phyloP scores from a whole-genome alignment of 371 early-diverging fungal genomes.

The Entomophthora muscae region DNA sequence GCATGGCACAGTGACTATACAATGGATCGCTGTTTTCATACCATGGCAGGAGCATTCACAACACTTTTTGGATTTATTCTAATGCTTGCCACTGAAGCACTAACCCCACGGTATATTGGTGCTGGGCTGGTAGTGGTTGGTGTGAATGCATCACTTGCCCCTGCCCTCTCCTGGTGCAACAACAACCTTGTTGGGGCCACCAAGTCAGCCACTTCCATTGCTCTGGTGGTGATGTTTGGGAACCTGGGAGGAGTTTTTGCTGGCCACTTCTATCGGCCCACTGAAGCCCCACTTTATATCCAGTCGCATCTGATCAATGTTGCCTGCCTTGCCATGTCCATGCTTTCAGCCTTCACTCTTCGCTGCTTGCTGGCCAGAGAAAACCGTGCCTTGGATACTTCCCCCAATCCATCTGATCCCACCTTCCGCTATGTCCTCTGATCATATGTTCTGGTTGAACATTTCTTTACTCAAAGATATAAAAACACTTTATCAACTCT shows the following conservation, averaged over 20 bases:
- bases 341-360: background rate
- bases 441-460: no score
- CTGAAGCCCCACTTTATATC: slow-evolving; percentile 6
- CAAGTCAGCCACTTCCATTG: slow-evolving; percentile 32
- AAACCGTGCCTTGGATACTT: background rate
- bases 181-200: slow-evolving; percentile 38
- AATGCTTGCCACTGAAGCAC: slow-evolving; percentile 5
- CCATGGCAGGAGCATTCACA: slow-evolving; percentile 10
- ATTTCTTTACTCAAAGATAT: no score
- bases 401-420: background rate
- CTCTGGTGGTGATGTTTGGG: slow-evolving; percentile 32
- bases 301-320: background rate
- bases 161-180: slow-evolving; percentile 19
- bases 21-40: slow-evolving; percentile 13
- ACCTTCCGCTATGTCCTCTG: background rate
- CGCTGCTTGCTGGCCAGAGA: background rate
- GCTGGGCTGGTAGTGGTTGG: slow-evolving; percentile 12
- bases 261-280: slow-evolving; percentile 10
- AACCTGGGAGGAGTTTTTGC: slow-evolving; percentile 23
- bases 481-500: no score
- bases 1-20: slow-evolving; percentile 17
- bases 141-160: slow-evolving; percentile 7
- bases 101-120: slow-evolving; percentile 12
- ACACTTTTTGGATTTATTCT: slow-evolving; percentile 13
- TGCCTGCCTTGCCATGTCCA: background rate